A percentile compares a stretch with the other conserved stretches of the same genome.
These are phyloP conservation scores for Durotheca rogersii DNA, from an alignment of 495 filamentous ascomycete species.

Conservation along the genomic window DNA sequence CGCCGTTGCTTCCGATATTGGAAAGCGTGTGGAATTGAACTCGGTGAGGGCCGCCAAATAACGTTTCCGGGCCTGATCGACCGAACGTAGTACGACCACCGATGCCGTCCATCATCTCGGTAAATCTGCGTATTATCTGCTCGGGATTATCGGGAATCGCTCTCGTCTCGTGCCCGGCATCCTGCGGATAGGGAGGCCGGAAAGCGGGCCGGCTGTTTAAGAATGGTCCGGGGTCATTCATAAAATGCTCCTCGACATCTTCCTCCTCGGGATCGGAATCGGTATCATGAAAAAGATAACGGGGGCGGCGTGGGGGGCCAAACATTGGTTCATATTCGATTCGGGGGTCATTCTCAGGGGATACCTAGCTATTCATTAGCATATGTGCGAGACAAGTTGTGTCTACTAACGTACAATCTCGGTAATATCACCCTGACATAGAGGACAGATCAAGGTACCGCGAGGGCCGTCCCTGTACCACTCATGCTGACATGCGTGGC, in stretches of 20 bases:
- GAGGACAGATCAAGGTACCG: slow-evolving; percentile 66
- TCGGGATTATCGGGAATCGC: slow-evolving; percentile 31
- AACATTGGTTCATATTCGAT: slow-evolving; percentile 43
- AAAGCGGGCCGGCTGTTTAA: slow-evolving; percentile 33
- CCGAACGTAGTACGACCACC: slow-evolving; percentile 22
- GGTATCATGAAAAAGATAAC: slow-evolving; percentile 42
- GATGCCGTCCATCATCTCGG: slow-evolving; percentile 39
- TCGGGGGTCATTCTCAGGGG: slow-evolving; percentile 42
- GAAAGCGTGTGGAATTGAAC: slow-evolving; percentile 32
- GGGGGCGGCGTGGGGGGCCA: slow-evolving; percentile 34
- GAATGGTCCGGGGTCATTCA: slow-evolving; percentile 49
- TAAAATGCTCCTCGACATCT: slow-evolving; percentile 51
- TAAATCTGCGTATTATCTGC: slow-evolving; percentile 45
- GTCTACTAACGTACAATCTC: slow-evolving; percentile 67
- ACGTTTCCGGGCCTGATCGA: slow-evolving; percentile 32
- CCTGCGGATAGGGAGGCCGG: slow-evolving; percentile 28
- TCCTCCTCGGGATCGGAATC: slow-evolving; percentile 50
- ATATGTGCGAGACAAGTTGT: not conserved
- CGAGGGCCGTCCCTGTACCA: slow-evolving; percentile 68
- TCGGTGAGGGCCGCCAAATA: slow-evolving; percentile 21
- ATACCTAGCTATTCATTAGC: slow-evolving; percentile 35
- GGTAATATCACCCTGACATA: slow-evolving; percentile 72
- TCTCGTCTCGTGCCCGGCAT: slow-evolving; percentile 17
- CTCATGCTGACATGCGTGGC: slow-evolving; percentile 75
- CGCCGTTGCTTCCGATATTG: slow-evolving; percentile 27